Conservation (phyloP, 495 filamentous ascomycete species). For the Jackrogersella minutella region DNA sequence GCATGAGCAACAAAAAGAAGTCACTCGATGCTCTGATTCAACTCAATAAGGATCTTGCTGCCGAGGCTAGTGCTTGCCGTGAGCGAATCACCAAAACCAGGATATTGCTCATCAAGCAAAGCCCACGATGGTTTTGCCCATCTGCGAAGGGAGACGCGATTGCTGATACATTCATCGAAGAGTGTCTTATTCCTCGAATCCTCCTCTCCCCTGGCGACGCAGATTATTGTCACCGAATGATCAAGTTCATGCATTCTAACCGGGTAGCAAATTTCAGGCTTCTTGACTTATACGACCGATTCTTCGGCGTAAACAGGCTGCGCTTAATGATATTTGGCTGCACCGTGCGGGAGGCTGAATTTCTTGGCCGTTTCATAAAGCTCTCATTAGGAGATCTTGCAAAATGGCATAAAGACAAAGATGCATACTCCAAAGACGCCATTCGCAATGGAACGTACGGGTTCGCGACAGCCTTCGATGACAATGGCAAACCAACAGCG, state of each 20-base stretch:
- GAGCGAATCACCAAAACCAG: slow-evolving; percentile 68
- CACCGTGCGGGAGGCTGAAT: slow-evolving; percentile 88
- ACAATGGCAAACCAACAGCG: slow-evolving; percentile 68
- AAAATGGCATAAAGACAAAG: slow-evolving; percentile 82
- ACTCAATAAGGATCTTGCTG: slow-evolving; percentile 66
- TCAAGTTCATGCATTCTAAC: slow-evolving; percentile 82
- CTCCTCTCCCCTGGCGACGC: slow-evolving; percentile 85
- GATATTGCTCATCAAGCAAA: slow-evolving; percentile 71
- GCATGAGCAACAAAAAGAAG: slow-evolving; percentile 70
- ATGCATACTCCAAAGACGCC: slow-evolving; percentile 80
- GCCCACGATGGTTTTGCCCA: slow-evolving; percentile 62
- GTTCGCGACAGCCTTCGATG: slow-evolving; percentile 68
- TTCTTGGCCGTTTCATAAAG: slow-evolving; percentile 86
- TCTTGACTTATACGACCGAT: slow-evolving; percentile 79
- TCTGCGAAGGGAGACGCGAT: slow-evolving; percentile 74
- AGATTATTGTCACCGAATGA: slow-evolving; percentile 82
- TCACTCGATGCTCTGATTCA: slow-evolving; percentile 63
- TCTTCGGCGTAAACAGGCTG: slow-evolving; percentile 83
- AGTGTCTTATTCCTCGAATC: slow-evolving; percentile 88
- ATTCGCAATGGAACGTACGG: slow-evolving; percentile 58
- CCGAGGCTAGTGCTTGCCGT: slow-evolving; percentile 75
- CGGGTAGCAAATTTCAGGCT: slow-evolving; percentile 88
- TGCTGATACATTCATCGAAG: slow-evolving; percentile 79
- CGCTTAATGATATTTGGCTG: slow-evolving; percentile 84
- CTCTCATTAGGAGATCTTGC: slow-evolving; percentile 79